Percentiles rank a stretch among this genome's conserved stretches.
phyloP scores from a whole-genome alignment of 2,329 filamentous ascomycete species.

The Colletotrichum filicis region DNA sequence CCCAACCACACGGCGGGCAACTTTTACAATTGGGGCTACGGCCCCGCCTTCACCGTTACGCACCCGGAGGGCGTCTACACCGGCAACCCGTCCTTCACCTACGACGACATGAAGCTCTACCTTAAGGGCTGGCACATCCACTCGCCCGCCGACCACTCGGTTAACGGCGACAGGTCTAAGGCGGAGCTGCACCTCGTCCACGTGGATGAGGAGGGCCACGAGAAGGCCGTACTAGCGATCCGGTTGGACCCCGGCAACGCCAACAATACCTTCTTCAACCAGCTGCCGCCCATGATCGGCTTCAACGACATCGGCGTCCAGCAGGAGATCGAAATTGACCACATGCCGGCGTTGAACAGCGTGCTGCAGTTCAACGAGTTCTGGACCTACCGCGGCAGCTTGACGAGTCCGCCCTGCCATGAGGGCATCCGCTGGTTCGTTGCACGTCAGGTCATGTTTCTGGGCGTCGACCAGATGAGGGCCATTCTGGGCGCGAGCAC shows the following conservation, averaged over 20 bases:
- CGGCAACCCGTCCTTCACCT: slow-evolving; percentile 52
- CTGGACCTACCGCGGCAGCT: slow-evolving; percentile 59
- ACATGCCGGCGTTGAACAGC: slow-evolving; percentile 46
- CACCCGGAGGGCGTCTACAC: slow-evolving; percentile 49
- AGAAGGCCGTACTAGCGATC: slow-evolving; percentile 57
- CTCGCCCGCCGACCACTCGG: slow-evolving; percentile 59
- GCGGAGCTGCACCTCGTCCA: slow-evolving; percentile 63
- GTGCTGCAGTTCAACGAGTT: slow-evolving; percentile 54
- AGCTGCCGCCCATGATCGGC: slow-evolving; percentile 51
- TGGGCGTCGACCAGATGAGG: slow-evolving; percentile 58
- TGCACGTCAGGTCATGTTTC: slow-evolving; percentile 44
- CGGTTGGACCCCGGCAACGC: slow-evolving; percentile 54
- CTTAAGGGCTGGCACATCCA: slow-evolving; percentile 63
- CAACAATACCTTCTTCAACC: slow-evolving; percentile 52
- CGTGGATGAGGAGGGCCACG: slow-evolving; percentile 51
- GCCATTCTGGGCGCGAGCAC: slow-evolving; percentile 55
- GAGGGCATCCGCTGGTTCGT: slow-evolving; percentile 58
- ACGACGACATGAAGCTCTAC: slow-evolving; percentile 58
- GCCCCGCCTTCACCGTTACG: slow-evolving; percentile 53
- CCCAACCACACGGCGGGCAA: slow-evolving; percentile 46
- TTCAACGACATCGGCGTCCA: slow-evolving; percentile 46
- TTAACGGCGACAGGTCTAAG: slow-evolving; percentile 53
- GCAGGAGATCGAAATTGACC: slow-evolving; percentile 40
- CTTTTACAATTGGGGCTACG: slow-evolving; percentile 61
- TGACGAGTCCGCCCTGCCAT: slow-evolving; percentile 58